Evolutionary conservation across 768 basidiomycete genomes (phyloP).

Genomic region (Serpula lacrymans): DNA sequence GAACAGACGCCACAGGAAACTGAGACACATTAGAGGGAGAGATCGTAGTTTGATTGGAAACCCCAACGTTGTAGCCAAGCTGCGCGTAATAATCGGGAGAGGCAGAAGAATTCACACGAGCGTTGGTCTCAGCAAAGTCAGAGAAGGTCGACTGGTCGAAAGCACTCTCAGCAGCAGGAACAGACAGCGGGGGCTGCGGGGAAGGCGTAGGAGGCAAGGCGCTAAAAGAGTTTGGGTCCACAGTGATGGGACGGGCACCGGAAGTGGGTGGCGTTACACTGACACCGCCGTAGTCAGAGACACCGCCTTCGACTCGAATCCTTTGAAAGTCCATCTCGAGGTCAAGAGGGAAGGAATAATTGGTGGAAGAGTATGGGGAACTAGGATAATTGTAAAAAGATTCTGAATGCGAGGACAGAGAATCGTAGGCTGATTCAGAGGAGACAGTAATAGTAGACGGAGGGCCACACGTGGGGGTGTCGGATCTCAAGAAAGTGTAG

Average conservation of each 20-base stretch:
- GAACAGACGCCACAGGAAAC: conserved; percentile 42
- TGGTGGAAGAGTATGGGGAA: conserved; percentile 46
- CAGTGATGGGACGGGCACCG: conserved; percentile 37
- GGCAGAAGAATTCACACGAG: conserved; percentile 46
- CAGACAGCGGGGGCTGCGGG: conserved; percentile 43
- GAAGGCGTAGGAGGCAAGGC: conserved; percentile 56
- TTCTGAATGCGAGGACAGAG: conserved; percentile 64
- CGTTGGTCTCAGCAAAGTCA: conserved; percentile 57
- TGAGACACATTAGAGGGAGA: conserved; percentile 56
- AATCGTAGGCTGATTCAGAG: conserved; percentile 73
- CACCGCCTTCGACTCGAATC: conserved; percentile 49
- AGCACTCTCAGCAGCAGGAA: conserved; percentile 21
- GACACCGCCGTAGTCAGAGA: conserved; percentile 51
- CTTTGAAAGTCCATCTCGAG: conserved; percentile 72
- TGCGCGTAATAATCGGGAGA: conserved; percentile 46
- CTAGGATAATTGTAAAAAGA: conserved; percentile 65
- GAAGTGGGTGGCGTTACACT: conserved; percentile 27
- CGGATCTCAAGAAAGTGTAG: conserved; percentile 61
- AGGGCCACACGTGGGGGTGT: conserved; percentile 64
- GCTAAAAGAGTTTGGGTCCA: conserved; percentile 59
- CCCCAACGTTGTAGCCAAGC: conserved; percentile 23
- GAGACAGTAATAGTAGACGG: conserved; percentile 78
- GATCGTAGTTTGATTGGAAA: conserved; percentile 42
- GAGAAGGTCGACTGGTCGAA: conserved; percentile 56
- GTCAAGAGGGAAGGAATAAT: conserved; percentile 60